These are phyloP conservation scores for Thraustochytrium sp. DNA, from an alignment of 352 stramenopile species.

Conservation along the genomic window DNA sequence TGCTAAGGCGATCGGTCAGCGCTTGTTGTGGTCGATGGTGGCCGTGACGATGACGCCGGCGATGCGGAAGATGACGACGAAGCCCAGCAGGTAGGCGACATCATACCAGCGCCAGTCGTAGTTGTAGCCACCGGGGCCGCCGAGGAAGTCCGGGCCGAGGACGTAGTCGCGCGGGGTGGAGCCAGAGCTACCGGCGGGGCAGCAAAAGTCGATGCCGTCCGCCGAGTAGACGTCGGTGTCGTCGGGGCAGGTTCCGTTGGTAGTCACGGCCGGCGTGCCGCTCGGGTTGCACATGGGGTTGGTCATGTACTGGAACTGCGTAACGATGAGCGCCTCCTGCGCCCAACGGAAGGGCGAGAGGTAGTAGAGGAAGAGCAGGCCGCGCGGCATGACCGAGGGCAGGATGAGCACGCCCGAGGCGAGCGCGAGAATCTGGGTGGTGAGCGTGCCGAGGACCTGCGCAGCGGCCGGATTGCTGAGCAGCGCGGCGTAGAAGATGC, in stretches of 20 bases:
- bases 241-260: neutral
- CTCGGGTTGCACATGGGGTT: conserved; percentile 19
- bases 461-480: conserved; percentile 47
- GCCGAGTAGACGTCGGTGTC: neutral
- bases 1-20: neutral
- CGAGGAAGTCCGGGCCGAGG: neutral
- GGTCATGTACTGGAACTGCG: conserved; percentile 3
- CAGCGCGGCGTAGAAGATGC: conserved; percentile 64
- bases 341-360: neutral
- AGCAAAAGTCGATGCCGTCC: neutral
- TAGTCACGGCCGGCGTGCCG: neutral
- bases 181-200: neutral
- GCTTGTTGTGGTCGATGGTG: conserved; percentile 33
- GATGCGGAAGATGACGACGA: neutral
- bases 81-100: neutral
- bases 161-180: neutral
- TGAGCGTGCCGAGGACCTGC: conserved; percentile 2
- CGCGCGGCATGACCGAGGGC: neutral
- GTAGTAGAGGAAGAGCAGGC: conserved; percentile 18
- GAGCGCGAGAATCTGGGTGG: neutral
- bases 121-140: neutral
- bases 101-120: conserved; percentile 5
- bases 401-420: neutral
- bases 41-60: neutral
- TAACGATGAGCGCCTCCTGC: neutral